phyloP scores from a whole-genome alignment of 2,329 filamentous ascomycete genomes.

The Geosmithia flava region DNA sequence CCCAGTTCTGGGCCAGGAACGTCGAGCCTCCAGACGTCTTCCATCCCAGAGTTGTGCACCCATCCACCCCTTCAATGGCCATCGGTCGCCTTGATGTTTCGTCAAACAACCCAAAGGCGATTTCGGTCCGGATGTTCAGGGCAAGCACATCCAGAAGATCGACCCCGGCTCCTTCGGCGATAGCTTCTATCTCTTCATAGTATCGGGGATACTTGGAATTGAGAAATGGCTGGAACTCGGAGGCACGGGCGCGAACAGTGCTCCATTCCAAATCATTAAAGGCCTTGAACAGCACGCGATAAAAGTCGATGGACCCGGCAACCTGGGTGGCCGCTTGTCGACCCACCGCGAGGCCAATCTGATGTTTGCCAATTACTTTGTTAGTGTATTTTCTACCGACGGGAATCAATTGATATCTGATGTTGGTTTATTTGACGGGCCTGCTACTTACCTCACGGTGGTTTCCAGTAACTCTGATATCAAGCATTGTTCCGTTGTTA shows the following conservation, averaged over 20 bases:
- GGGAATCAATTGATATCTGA: no score
- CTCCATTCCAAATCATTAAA: slow-evolving; percentile 19
- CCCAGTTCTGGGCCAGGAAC: slow-evolving; percentile 46
- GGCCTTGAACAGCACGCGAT: slow-evolving; percentile 17
- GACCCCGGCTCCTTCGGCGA: slow-evolving; percentile 35
- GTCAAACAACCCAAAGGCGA: slow-evolving; percentile 40
- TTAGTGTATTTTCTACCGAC: no score
- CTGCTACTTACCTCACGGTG: no score
- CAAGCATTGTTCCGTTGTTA: no score
- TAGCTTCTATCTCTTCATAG: slow-evolving; percentile 30
- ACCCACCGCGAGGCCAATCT: slow-evolving; percentile 24
- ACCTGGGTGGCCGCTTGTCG: slow-evolving; percentile 15
- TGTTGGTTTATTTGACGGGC: no score
- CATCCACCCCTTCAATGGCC: slow-evolving; percentile 24
- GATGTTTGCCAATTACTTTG: no score
- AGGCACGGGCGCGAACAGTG: neutral
- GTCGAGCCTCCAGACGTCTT: slow-evolving; percentile 12
- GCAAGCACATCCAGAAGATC: slow-evolving; percentile 39
- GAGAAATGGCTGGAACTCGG: slow-evolving; percentile 2
- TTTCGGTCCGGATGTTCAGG: slow-evolving; percentile 45
- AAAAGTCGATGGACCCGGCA: slow-evolving; percentile 19
- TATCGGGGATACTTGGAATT: slow-evolving; percentile 4
- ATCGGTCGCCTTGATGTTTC: neutral
- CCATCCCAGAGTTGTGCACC: slow-evolving; percentile 41
- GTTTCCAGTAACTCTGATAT: no score